Conservation (phyloP, 345 rosid genomes). For the Passiflora organensis region DNA sequence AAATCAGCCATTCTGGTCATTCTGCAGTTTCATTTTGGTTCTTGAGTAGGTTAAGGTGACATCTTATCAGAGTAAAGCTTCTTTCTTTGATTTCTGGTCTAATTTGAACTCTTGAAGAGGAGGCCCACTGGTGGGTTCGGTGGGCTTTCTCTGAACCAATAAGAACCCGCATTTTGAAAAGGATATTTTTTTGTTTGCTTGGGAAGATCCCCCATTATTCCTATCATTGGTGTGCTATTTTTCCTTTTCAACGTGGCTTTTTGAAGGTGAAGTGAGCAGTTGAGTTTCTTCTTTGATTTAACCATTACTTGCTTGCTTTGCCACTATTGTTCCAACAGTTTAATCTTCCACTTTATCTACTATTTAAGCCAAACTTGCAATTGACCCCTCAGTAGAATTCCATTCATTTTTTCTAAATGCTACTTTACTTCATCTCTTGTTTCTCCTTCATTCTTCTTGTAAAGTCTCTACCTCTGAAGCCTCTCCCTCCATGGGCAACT, state of each 20-base stretch:
- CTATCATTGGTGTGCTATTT: no score
- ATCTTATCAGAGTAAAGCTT: conserved; percentile 6
- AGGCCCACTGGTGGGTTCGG: conserved; percentile 54
- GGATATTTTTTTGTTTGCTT: neutral
- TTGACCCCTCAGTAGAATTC: conserved; percentile 18
- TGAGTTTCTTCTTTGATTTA: neutral
- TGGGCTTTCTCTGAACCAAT: conserved; percentile 39
- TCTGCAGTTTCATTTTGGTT: no score
- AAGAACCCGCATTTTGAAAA: conserved; percentile 18
- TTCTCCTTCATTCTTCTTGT: conserved; percentile 64
- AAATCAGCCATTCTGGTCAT: neutral
- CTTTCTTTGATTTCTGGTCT: conserved; percentile 1
- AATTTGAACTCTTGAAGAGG: conserved; percentile 8
- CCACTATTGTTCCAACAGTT: conserved; percentile 17
- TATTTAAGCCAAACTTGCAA: conserved; percentile 31
- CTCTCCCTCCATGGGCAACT: conserved; percentile 65
- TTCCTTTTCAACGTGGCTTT: neutral
- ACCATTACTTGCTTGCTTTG: conserved; percentile 2
- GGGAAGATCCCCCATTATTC: conserved; percentile 25
- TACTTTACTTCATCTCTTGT: conserved; percentile 74
- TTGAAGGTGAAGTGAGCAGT: neutral
- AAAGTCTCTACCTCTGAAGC: conserved; percentile 49
- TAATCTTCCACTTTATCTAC: conserved; percentile 15
- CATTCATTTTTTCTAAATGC: neutral
- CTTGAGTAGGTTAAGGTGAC: conserved; percentile 1